Percentiles rank a stretch among this genome's conserved stretches.
Conservation (phyloP, 176 grass and related monocot species). For the Rhipidocladum racemiflorum region DNA sequence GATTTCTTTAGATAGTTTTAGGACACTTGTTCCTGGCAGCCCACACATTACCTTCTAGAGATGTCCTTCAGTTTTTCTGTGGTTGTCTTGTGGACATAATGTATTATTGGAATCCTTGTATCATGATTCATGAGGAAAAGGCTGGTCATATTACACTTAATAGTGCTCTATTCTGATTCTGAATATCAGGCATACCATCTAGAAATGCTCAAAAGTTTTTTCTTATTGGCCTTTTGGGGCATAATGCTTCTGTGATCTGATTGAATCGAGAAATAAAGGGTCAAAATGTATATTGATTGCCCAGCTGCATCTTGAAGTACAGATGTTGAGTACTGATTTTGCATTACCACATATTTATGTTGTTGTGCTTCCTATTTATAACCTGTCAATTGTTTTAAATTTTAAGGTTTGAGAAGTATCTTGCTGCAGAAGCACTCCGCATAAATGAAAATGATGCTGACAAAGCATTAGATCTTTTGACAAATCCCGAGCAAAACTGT, state of each 20-base stretch:
- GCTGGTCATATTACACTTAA: not conserved
- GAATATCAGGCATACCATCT: not conserved
- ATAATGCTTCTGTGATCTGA: not conserved
- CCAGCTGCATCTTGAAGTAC: not conserved
- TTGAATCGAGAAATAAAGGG: not conserved
- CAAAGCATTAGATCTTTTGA: slow-evolving; percentile 81
- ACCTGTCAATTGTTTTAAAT: slow-evolving; percentile 1
- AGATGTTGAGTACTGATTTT: not conserved
- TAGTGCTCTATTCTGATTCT: not conserved
- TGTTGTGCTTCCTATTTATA: slow-evolving; percentile 8
- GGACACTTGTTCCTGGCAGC: not conserved
- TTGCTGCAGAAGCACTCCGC: slow-evolving; percentile 81
- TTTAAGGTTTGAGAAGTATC: slow-evolving; percentile 76
- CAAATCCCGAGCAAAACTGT: slow-evolving; percentile 88
- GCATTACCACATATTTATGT: not conserved
- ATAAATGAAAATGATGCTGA: slow-evolving; percentile 85
- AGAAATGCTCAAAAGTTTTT: not conserved
- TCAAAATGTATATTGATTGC: not conserved
- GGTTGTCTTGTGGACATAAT: not conserved
- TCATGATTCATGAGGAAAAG: not conserved
- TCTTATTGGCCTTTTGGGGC: not conserved
- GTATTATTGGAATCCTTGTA: not conserved
- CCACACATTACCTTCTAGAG: not conserved
- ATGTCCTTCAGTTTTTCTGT: not conserved
- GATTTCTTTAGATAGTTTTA: slow-evolving; percentile 2